phyloP scores from a whole-genome alignment of 2,329 filamentous ascomycete species.

The Calycina herbarum region DNA sequence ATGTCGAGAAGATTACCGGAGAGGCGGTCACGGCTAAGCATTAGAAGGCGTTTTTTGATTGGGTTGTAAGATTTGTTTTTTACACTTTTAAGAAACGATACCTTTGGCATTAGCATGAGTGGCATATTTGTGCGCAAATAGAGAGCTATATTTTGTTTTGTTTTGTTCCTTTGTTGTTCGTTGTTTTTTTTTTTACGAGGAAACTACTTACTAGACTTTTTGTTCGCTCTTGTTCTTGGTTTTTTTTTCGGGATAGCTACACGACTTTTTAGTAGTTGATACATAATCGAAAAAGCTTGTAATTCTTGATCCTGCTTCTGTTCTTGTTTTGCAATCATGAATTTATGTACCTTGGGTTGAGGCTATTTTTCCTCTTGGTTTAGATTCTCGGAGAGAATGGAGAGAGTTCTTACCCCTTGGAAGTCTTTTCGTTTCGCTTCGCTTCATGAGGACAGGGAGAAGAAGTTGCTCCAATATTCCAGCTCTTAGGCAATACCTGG shows the following conservation, averaged over 20 bases:
- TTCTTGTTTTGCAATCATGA: too few species aligned
- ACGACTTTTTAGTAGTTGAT: background rate
- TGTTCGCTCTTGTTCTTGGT: background rate
- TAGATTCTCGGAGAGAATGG: too few species aligned
- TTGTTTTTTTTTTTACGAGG: background rate
- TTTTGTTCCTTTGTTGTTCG: background rate
- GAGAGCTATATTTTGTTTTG: background rate
- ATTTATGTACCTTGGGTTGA: too few species aligned
- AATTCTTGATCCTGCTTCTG: too few species aligned
- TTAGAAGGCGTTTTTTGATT: constrained; percentile 47
- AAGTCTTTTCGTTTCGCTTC: too few species aligned
- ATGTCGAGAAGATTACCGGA: constrained; percentile 66
- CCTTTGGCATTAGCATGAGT: background rate
- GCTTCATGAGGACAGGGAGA: too few species aligned
- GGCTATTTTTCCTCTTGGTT: too few species aligned
- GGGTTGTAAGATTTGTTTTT: background rate
- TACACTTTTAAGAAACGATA: background rate
- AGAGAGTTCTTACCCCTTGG: too few species aligned
- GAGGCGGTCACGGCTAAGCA: constrained; percentile 67
- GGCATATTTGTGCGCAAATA: background rate
- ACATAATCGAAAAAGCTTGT: background rate
- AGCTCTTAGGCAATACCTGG: too few species aligned
- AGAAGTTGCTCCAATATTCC: too few species aligned
- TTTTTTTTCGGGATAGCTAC: background rate
- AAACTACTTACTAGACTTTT: background rate